Evolutionary conservation across 805 yeast genomes (phyloP).

Genomic region (Yarrowia hollandica): DNA sequence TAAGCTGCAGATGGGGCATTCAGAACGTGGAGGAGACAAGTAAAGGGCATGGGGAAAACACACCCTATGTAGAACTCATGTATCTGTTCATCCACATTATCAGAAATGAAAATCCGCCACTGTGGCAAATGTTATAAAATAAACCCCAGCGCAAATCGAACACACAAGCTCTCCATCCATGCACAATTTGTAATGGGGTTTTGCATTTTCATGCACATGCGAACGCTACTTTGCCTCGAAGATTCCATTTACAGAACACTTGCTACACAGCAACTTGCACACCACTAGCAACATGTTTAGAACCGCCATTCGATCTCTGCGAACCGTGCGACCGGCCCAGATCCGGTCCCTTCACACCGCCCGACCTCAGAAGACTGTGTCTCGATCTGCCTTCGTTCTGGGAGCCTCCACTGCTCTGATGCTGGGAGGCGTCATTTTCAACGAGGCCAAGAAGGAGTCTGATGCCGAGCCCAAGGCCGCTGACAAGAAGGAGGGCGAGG

Average conservation of each 20-base stretch:
- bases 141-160: neutral
- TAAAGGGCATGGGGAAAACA: too few relatives aligned
- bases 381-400: conserved; percentile 7
- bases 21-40: too few relatives aligned
- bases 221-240: conserved; percentile 14
- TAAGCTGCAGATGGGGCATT: too few relatives aligned
- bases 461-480: conserved; percentile 5
- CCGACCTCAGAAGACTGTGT: conserved; percentile 4
- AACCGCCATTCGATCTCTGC: conserved; percentile 24
- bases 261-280: conserved; percentile 5
- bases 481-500: conserved; percentile 3
- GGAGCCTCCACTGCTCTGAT: conserved; percentile 17
- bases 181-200: conserved; percentile 20
- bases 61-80: too few relatives aligned
- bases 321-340: conserved; percentile 26
- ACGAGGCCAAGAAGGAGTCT: conserved; percentile 26
- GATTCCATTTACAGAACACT: conserved; percentile 12
- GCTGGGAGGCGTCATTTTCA: conserved; percentile 24
- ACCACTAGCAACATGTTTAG: conserved; percentile 13
- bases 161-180: neutral
- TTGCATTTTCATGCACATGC: conserved; percentile 21
- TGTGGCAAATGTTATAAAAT: neutral
- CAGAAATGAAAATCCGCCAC: too few relatives aligned
- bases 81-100: too few relatives aligned
- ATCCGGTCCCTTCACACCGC: conserved; percentile 21